Base-by-base conservation (phyloP, 1,284 basidiomycete genomes). In the Ganoderma sp. region DNA sequence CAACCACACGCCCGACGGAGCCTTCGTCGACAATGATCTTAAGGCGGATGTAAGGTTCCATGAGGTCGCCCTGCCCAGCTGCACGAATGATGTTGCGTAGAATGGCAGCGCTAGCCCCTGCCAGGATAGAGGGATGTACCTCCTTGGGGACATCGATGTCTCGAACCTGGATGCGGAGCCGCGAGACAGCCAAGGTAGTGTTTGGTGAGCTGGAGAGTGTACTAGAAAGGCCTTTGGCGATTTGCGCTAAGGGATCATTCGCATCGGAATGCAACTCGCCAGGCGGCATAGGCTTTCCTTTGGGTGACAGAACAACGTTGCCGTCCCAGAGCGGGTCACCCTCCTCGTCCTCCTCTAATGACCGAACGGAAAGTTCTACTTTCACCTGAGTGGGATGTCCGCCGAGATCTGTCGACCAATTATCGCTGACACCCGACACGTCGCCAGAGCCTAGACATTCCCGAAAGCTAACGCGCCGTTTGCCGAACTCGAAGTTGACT, bases 391-490 rank as follows among this genome's bases (percentile, higher is more conserved):
- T 76, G 22, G 78, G 75, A 73, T 85, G 88, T 39, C 90, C 90
- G 17, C 82, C 82, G 25, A 88, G 78, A 50, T 90, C 89, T n/a
- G 86, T 85, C 64, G 84, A 81, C 89, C 90, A 93, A 2, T 77
- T 77, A 63, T 85, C 80, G 69, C 76, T 58, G n/a, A 74, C 70
- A 42, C 71, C 65, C 68, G 65, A 75, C n/a, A 80, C 66, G 22
- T 75, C 74, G 1, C 67, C 78, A 4, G 81, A 73, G 25, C 85
- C 85, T 37, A 91, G 80, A 28, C 89, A 86, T 79, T 96, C 94
- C 34, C 93, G 87, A 80, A 91, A 95, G 77, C 89, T 91, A 61
- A 97, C 94, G 6, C 90, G 85, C 66, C 94, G 88, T 64, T 80
- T 82, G 3, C 95, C 94, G 75, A 95, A 86, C 75, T 94, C 88